phyloP scores from a whole-genome alignment of 441 rosid species.

The Aleurites moluccanus region DNA sequence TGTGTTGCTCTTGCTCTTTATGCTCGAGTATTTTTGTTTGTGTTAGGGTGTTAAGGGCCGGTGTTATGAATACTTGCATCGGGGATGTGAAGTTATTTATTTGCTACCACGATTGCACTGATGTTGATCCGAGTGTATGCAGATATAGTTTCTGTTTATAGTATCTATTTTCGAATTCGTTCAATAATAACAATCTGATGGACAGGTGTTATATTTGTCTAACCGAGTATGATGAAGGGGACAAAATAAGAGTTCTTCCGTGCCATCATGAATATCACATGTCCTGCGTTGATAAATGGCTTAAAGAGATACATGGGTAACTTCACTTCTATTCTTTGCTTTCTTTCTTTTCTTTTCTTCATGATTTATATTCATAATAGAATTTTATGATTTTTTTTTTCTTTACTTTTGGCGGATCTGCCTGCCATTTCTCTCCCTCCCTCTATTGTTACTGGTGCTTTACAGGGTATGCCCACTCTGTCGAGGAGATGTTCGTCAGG shows the following conservation, averaged over 20 bases:
- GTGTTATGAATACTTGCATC: no score
- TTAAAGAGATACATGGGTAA: conserved; percentile 80
- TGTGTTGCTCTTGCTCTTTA: neutral
- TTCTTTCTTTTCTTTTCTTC: neutral
- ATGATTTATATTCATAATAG: neutral
- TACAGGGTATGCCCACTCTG: conserved; percentile 72
- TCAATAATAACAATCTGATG: conserved; percentile 6
- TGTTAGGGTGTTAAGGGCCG: neutral
- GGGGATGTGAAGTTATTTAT: no score
- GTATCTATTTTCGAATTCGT: neutral
- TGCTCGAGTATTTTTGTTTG: neutral
- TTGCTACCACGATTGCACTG: no score
- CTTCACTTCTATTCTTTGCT: neutral
- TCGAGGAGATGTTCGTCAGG: conserved; percentile 60
- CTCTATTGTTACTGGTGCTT: neutral
- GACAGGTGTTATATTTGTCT: conserved; percentile 70
- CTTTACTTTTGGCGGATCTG: neutral
- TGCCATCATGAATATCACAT: conserved; percentile 77
- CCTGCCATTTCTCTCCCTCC: neutral
- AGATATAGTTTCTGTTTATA: neutral
- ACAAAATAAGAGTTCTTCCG: conserved; percentile 69
- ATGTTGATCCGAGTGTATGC: neutral
- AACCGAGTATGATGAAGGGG: conserved; percentile 66
- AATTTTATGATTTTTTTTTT: neutral
- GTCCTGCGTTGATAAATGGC: conserved; percentile 80